Evolutionary conservation across 2,329 filamentous ascomycete species (phyloP), one percentile per base, ranked within the genome.

Genomic region (Trichoderma semiorbis): DNA sequence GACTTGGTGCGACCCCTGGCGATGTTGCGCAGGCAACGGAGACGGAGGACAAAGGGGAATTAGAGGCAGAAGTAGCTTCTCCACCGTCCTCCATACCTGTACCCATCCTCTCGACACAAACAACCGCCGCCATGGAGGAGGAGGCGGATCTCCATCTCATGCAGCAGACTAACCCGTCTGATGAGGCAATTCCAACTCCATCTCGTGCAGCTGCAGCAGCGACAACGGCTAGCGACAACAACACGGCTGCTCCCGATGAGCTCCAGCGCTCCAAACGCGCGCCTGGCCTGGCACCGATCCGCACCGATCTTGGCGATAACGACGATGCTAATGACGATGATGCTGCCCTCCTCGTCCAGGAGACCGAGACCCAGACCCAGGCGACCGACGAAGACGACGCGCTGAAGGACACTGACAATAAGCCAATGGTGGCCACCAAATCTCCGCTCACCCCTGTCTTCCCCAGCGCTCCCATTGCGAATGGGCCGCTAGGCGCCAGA

Each of bases 351-450:
- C 88, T 95, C 74, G 92, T 97, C 88, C 92, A 97, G 71, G 94
- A 97, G 81, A 83, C 34, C 34, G 34, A 36, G 34, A 36, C 97
- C 70, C 92, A 36, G 34, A 36, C 97, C 70, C 92, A 93, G 76
- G 92, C 89, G 76, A 92, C 89, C 70, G 16, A 8, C 43, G 28
- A 66, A 30, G 94, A n/a, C 63, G 63, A 67, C 64, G 94, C 97
- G 21, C 88, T 96, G 78, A 61, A 61, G n/a, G 90, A 97, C 82
- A 94, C 94, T n/a, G 92, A 97, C 82, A 94, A 94, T n/a, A 92
- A 91, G 78, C 91, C 93, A 2, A 89, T 97, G 74, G 87, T 88
- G 2, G 90, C 96, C 10, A 90, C 92, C 26, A 95, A 94, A 80
- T 94, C 94, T n/a, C 93, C 94, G n/a, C 88, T 92, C 55, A 91